Base-by-base conservation (phyloP, 2,329 filamentous ascomycete genomes). In the Sarocladiaceae sp. region DNA sequence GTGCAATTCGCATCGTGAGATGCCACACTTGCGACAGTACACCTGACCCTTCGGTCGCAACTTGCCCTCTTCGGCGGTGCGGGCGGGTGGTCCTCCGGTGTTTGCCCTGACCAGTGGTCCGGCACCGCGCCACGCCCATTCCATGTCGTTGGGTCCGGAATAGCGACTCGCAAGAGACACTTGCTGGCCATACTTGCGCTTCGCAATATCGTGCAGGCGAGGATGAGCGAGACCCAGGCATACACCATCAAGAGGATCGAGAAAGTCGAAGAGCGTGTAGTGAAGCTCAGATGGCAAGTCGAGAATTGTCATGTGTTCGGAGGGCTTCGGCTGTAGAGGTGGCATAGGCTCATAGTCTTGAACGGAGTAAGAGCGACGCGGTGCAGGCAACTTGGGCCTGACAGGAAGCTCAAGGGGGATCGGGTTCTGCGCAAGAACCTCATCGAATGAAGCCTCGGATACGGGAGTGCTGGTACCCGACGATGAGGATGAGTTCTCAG, bases 231-330 rank as follows among this genome's bases (percentile, higher is more conserved):
- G 73, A 13, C 80, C 82, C 35, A 86, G 69, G 61, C 81, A 84
- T 35, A 78, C 79, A 60, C 80, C 79, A 66, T 86, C 82, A 56
- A 86, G 83, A 47, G 79, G 79, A 66, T 86, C 82, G 53, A 86
- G 76, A 57, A 79, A 77, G 63, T 83, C 80, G 59, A 84, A 82
- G 56, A 86, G 73, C 55, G 74, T 69, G 56, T 77, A 82, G 64
- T 84, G 81, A 11, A 86, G 69, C 65, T 86, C 82, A 0, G 75
- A 65, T 13, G 82, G 82, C 2, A 86, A 71, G 50, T 80, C 74
- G 33, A 72, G 60, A 7, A 85, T 67, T 15, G 71, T 71, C 46
- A 79, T 67, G 51, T 67, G 67, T 47, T 67, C 60, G 5, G 77
- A 74, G 1, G 75, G 75, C 49, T 65, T 69, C 49, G 79, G 76